A percentile compares a stretch with the other conserved stretches of the same genome.
Conservation (phyloP, 2,329 filamentous ascomycete species). For the Didymella segeticola region DNA sequence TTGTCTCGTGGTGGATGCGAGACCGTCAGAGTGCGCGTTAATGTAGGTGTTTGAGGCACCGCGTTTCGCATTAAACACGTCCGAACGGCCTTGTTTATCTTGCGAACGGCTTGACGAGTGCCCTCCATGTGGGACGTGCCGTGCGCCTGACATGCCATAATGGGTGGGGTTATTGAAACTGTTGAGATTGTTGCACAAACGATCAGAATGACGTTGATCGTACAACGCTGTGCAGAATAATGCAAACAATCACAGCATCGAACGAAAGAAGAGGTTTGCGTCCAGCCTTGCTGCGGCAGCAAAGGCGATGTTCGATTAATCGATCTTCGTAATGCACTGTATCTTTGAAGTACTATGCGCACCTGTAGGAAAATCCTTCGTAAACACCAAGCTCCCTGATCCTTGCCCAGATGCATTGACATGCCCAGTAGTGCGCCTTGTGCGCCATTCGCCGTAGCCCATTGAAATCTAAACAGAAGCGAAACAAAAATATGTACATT, state of each 20-base stretch:
- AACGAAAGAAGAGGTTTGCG: background rate
- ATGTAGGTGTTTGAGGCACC: background rate
- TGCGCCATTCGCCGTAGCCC: constrained; percentile 13
- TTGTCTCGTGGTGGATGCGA: background rate
- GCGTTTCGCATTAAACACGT: background rate
- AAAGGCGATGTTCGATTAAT: constrained; percentile 7
- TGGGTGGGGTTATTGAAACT: constrained; percentile 12
- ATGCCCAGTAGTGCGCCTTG: constrained; percentile 15
- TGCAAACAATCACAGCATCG: background rate
- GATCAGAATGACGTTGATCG: constrained; percentile 13
- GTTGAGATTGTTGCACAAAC: constrained; percentile 6
- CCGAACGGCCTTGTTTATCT: background rate
- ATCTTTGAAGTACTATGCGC: constrained; percentile 6
- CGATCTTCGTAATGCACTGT: constrained; percentile 5
- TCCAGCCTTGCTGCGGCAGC: constrained; percentile 9
- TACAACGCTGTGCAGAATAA: constrained; percentile 3
- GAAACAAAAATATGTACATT: constrained; percentile 27
- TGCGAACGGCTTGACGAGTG: background rate
- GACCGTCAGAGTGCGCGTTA: background rate
- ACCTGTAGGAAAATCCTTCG: constrained; percentile 1
- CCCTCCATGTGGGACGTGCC: background rate
- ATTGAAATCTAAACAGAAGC: constrained; percentile 11
- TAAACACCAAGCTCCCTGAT: constrained; percentile 14
- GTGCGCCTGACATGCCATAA: constrained; percentile 6
- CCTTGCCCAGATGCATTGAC: constrained; percentile 17